phyloP scores from a whole-genome alignment of 306 rosid species.

The Dryas alaskensis region DNA sequence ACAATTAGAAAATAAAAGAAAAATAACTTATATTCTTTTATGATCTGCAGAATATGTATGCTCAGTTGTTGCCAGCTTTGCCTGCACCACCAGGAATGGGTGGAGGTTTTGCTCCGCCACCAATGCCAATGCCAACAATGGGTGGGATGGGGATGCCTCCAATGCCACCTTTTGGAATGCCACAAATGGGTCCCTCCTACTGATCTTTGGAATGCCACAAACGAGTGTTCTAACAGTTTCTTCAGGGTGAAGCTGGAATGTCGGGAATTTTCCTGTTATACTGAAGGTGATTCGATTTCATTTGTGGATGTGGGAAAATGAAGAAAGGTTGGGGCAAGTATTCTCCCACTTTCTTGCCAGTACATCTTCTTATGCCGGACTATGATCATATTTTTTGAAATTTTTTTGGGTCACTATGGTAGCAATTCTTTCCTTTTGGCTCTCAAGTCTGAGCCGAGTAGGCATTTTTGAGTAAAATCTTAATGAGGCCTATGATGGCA shows the following conservation, averaged over 20 bases:
- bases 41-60: conserved; percentile 91
- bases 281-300: neutral
- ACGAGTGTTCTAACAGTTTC: conserved; percentile 5
- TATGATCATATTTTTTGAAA: neutral
- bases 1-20: neutral
- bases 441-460: conserved; percentile 8
- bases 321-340: neutral
- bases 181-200: conserved; percentile 71
- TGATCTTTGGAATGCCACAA: neutral
- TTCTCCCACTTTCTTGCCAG: conserved; percentile 6
- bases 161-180: conserved; percentile 90
- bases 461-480: conserved; percentile 2
- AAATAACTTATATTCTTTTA: neutral
- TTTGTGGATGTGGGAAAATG: neutral
- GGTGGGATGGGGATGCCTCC: conserved; percentile 96
- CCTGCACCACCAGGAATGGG: conserved; percentile 93
- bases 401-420: neutral
- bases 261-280: neutral
- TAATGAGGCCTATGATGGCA: conserved; percentile 9
- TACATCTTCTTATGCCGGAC: neutral
- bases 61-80: conserved; percentile 93
- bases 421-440: conserved; percentile 1
- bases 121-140: conserved; percentile 48
- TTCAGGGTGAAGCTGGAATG: neutral
- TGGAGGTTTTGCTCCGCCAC: conserved; percentile 72